Evolutionary conservation across 805 yeast genomes (phyloP).

Genomic region (Sugiyamaella valdiviana): DNA sequence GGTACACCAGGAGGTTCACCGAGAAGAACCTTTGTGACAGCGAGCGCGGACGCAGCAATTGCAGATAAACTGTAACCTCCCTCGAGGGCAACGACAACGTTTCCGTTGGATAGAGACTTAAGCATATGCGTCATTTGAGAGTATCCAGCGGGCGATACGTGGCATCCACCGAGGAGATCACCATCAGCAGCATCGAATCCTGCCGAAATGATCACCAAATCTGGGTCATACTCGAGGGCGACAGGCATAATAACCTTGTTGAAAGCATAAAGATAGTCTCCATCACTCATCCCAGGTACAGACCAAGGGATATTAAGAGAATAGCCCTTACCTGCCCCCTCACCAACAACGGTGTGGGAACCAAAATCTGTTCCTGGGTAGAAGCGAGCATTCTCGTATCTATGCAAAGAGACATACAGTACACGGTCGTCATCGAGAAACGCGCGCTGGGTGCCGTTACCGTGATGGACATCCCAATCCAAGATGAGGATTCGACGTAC

Average conservation of each 20-base stretch:
- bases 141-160: constrained; percentile 90
- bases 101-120: constrained; percentile 82
- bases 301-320: constrained; percentile 94
- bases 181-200: constrained; percentile 99
- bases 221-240: constrained; percentile 85
- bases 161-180: constrained; percentile 94
- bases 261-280: constrained; percentile 91
- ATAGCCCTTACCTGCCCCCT: constrained; percentile 78
- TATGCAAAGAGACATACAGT: constrained; percentile 81
- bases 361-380: constrained; percentile 94
- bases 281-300: constrained; percentile 85
- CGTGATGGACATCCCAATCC: constrained; percentile 99
- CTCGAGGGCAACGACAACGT: constrained; percentile 81
- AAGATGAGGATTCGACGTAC: constrained; percentile 75
- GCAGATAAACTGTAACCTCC: constrained; percentile 96
- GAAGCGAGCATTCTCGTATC: constrained; percentile 86
- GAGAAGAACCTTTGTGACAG: constrained; percentile 81
- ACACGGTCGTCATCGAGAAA: constrained; percentile 87
- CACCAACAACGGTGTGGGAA: constrained; percentile 73
- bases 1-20: constrained; percentile 94
- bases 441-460: constrained; percentile 95
- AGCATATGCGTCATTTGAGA: constrained; percentile 94
- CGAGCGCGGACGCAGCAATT: constrained; percentile 82
- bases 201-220: constrained; percentile 83
- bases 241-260: constrained; percentile 80